These are phyloP conservation scores for Colletotrichum eleusines DNA, from an alignment of 2,329 filamentous ascomycete species.

Conservation along the genomic window DNA sequence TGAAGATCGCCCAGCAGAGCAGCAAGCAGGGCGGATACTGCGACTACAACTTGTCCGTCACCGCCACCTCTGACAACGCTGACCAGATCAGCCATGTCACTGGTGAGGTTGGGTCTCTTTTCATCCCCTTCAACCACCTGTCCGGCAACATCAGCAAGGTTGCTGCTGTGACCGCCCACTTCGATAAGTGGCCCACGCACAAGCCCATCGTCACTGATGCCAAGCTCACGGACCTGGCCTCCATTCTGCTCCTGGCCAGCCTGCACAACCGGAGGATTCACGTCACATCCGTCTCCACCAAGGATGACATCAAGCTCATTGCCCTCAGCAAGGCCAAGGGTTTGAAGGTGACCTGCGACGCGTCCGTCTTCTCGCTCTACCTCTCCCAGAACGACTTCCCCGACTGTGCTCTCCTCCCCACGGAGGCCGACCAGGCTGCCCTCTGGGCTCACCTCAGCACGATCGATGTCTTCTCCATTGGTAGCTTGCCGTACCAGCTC, in stretches of 20 bases:
- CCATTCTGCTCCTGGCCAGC: conserved; percentile 81
- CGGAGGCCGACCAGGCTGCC: conserved; percentile 75
- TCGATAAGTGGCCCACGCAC: conserved; percentile 80
- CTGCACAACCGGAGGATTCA: conserved; percentile 84
- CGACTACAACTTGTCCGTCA: conserved; percentile 85
- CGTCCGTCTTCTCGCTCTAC: conserved; percentile 84
- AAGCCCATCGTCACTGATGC: conserved; percentile 88
- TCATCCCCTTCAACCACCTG: conserved; percentile 85
- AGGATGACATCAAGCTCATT: conserved; percentile 83
- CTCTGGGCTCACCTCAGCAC: conserved; percentile 79
- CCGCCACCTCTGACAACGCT: conserved; percentile 78
- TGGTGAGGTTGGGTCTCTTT: conserved; percentile 81
- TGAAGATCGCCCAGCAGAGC: conserved; percentile 79
- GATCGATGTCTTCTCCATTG: conserved; percentile 84
- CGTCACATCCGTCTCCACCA: conserved; percentile 83
- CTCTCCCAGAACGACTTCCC: conserved; percentile 79
- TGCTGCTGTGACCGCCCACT: conserved; percentile 82
- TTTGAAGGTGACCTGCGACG: conserved; percentile 85
- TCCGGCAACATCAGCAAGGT: conserved; percentile 89
- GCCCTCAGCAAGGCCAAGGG: conserved; percentile 84
- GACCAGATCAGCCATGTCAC: conserved; percentile 80
- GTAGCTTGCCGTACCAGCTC: conserved; percentile 82
- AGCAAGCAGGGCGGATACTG: conserved; percentile 76
- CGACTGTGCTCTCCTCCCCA: conserved; percentile 74
- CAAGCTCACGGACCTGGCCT: conserved; percentile 84